Base-by-base conservation (phyloP, 2,329 filamentous ascomycete species). In the Penicillium vulpinum region DNA sequence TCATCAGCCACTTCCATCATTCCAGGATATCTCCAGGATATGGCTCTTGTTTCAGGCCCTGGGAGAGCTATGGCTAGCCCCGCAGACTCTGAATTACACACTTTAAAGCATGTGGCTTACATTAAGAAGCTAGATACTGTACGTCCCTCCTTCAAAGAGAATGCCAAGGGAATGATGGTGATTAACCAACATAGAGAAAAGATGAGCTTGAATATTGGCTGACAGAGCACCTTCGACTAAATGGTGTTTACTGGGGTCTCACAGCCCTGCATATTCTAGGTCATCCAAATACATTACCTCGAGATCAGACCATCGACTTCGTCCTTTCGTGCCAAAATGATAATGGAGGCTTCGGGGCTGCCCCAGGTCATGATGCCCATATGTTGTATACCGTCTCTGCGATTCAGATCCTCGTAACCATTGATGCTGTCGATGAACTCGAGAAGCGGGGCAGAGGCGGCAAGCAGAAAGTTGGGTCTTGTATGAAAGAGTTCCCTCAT, bases 181-280 rank as follows among this genome's bases (percentile, higher is more conserved):
- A 69, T 68, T 53, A 59, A 57, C 70, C 69, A 77, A 78, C 69
- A 67, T 77, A 89, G 86, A 88, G 89, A 72, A 92, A 90, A 78
- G 92, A 97, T 81, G 91, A 97, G 77, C 87, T 96, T 67, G 92
- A 97, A 75, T 99, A 97, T 80, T 97, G 93, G 89, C 82, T 97
- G 72, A 99, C 94, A 15, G 93, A 99, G 77, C 94, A 99, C 74
- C 83, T 99, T 64, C 91, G 94, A 59, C 84, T 99, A 56, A 97
- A 94, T 73, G 94, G 94, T 43, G 85, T 99, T 46, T 99, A 99
- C 77, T 99, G 94, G 94, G 94, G 94, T 15, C 78, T 99, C 56
- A 94, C 88, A 7, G 89, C 93, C 7, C 83, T 97, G 39, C 89
- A 96, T 79, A 83, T 97, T 28, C 85, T 99, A 57, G 85, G 87